Base-by-base conservation (phyloP, 1,284 basidiomycete genomes). In the Sanghuangporus sanghuang region DNA sequence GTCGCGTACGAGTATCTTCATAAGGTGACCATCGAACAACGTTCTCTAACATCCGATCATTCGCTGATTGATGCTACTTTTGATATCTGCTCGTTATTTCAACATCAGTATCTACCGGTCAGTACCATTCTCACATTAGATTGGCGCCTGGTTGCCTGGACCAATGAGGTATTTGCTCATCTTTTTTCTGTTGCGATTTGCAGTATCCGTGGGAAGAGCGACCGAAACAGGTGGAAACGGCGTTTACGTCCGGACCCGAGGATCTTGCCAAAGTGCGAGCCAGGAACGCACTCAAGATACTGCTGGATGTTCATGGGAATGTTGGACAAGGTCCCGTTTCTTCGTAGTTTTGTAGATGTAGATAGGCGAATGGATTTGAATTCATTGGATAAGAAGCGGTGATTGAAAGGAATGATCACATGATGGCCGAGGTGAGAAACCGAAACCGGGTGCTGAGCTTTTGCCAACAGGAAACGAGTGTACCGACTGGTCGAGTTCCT, bases 281-380 rank as follows among this genome's bases (percentile, higher is more conserved):
- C 21, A 82, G 95, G 65, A 96, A 96, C 79, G 95, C 94, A n/a
- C 83, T 98, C 70, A 93, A 92, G 75, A 93, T 93, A 67, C 74
- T 93, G 67, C 76, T 93, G 71, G 91, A 93, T 70, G 89, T 92
- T 40, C 90, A 92, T 74, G 89, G 90, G 42, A 90, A 93, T 75
- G 90, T 93, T 78, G 89, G 89, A 38, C 78, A 84, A 60, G 79
- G 83, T 50, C 79, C 79, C 38, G 75, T 72, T 16, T 52, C 35
- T 67, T 66, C 61, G 73, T 75, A 57, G 69, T 49, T 35, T 14
- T 69, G 46, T 64, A 69, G 64, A 76, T 76, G 66, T 76, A 75
- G 66, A 36, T 65, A 67, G 62, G 18, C 8, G 35, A 44, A 42
- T 59, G 6, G 23, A 21, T 18, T 48, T 16, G n/a, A 21, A 23